Percentiles rank a stretch among this genome's conserved stretches.
phyloP scores from a whole-genome alignment of 2,329 filamentous ascomycete genomes.

The Juglanconis sp. region DNA sequence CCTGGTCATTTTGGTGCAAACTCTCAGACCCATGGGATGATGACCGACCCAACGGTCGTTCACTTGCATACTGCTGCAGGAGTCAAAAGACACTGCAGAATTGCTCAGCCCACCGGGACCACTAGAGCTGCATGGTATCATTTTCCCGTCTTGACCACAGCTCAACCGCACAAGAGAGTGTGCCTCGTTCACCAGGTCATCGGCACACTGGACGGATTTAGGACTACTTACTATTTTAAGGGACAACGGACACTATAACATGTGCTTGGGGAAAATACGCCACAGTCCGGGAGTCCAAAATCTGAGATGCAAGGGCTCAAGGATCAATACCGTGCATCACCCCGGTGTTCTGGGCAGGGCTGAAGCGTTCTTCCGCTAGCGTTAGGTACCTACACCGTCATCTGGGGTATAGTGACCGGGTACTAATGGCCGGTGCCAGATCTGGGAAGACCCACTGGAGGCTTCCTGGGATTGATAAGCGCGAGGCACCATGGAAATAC shows the following conservation, averaged over 20 bases:
- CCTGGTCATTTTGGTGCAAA: slow-evolving; percentile 12
- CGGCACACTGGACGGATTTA: slow-evolving; percentile 2
- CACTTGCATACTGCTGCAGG: slow-evolving; percentile 16
- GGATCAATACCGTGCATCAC: slow-evolving; percentile 6
- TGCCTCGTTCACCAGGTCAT: not conserved
- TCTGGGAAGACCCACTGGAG: slow-evolving; percentile 7
- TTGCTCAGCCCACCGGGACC: slow-evolving; percentile 18
- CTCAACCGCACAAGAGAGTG: not conserved
- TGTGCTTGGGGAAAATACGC: slow-evolving; percentile 1
- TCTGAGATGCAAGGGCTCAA: slow-evolving; percentile 9
- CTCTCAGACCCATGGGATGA: slow-evolving; percentile 14
- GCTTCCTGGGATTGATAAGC: slow-evolving; percentile 3
- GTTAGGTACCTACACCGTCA: not conserved
- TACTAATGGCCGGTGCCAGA: not conserved
- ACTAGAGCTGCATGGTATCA: slow-evolving; percentile 7
- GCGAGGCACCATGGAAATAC: not conserved
- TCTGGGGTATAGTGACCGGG: not conserved
- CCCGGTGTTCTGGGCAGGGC: slow-evolving; percentile 8
- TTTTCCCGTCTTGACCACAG: not conserved
- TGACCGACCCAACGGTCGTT: slow-evolving; percentile 6
- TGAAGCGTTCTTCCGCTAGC: slow-evolving; percentile 1
- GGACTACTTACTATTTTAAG: slow-evolving; percentile 11
- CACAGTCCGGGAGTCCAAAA: slow-evolving; percentile 4
- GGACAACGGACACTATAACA: slow-evolving; percentile 1
- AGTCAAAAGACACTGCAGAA: slow-evolving; percentile 6